These are phyloP conservation scores for Solanum hybrid DNA, from an alignment of 305 asterid genomes.

Conservation along the genomic window DNA sequence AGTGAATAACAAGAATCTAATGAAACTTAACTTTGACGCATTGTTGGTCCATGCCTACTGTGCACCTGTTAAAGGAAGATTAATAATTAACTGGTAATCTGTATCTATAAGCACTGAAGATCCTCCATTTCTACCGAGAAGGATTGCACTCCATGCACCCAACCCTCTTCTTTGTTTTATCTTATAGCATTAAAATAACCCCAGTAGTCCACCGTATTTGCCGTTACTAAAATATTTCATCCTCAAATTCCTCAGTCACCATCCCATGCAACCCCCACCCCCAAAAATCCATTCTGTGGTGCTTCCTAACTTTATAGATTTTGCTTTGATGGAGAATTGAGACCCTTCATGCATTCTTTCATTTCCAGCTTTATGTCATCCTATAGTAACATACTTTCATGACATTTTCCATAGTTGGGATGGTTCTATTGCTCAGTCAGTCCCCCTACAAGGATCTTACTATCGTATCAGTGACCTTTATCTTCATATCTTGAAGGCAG, in stretches of 20 bases:
- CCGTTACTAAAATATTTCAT: neutral
- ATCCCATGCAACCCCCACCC: neutral
- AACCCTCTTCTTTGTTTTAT: neutral
- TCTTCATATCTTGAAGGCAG: neutral
- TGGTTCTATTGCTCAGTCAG: neutral
- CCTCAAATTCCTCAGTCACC: neutral
- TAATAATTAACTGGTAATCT: neutral
- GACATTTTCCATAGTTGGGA: neutral
- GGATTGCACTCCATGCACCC: neutral
- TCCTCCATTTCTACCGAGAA: neutral
- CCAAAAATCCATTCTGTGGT: neutral
- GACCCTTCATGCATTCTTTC: neutral
- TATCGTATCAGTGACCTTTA: neutral
- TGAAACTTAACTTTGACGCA: neutral
- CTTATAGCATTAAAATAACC: neutral
- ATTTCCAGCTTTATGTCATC: neutral
- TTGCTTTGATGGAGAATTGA: neutral
- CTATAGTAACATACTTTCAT: neutral
- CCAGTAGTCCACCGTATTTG: neutral
- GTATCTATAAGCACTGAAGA: neutral
- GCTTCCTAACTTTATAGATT: neutral
- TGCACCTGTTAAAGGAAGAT: neutral
- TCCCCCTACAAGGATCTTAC: neutral
- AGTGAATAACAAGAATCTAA: neutral
- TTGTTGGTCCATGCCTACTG: neutral